phyloP scores from a whole-genome alignment of 2,329 filamentous ascomycete species.

The Helotiales sp. region DNA sequence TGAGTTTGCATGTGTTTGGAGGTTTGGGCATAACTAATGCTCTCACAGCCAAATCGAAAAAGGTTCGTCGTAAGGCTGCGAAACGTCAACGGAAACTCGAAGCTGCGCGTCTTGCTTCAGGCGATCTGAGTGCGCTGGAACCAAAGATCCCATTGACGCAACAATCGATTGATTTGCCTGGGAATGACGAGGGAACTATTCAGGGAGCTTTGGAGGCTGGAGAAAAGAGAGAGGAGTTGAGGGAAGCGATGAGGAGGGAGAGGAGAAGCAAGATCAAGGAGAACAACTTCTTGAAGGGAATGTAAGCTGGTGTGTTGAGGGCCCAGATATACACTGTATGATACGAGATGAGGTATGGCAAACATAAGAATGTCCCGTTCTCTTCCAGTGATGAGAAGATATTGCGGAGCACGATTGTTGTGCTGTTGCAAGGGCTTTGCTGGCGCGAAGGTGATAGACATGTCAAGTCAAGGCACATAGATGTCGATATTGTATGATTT shows the following conservation, averaged over 20 bases:
- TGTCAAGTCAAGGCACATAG: background rate
- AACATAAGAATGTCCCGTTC: too few relatives aligned
- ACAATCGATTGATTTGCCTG: slow-evolving; percentile 74
- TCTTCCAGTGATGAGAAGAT: too few relatives aligned
- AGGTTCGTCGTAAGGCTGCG: slow-evolving; percentile 70
- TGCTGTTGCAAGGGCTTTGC: too few relatives aligned
- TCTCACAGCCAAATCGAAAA: slow-evolving; percentile 75
- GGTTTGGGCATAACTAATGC: background rate
- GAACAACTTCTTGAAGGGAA: slow-evolving; percentile 79
- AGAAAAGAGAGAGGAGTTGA: slow-evolving; percentile 60
- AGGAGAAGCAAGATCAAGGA: slow-evolving; percentile 79
- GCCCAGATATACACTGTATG: background rate
- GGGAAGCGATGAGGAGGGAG: slow-evolving; percentile 71
- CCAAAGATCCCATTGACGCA: slow-evolving; percentile 74
- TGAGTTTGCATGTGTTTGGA: slow-evolving; percentile 45
- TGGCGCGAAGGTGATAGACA: background rate
- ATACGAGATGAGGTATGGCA: background rate
- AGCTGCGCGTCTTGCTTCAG: slow-evolving; percentile 60
- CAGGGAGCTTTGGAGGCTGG: slow-evolving; percentile 46
- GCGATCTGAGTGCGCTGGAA: slow-evolving; percentile 64
- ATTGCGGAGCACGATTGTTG: too few relatives aligned
- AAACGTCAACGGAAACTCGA: slow-evolving; percentile 60
- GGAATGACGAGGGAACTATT: slow-evolving; percentile 31
- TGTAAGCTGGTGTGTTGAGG: slow-evolving; percentile 42
- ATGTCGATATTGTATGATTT: slow-evolving; percentile 1